A percentile compares a stretch with the other conserved stretches of the same genome.
Evolutionary conservation across 2,329 filamentous ascomycete species (phyloP).

Genomic region (Neocatenulostroma microsporum): DNA sequence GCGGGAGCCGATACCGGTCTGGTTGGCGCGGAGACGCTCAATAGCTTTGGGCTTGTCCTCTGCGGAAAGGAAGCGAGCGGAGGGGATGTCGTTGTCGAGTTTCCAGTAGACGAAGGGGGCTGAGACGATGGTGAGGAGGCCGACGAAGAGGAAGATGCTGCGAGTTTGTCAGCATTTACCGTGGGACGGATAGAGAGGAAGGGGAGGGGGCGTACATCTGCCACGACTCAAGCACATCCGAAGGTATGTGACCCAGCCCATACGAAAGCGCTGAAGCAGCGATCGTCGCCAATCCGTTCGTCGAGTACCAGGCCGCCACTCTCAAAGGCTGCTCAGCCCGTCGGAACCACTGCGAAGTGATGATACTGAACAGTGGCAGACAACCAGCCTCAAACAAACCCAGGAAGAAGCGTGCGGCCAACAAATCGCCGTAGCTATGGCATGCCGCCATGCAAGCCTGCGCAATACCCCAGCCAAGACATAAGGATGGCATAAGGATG

Average conservation of each 20-base stretch:
- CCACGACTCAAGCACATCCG: slow-evolving; percentile 16
- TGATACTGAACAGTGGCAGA: slow-evolving; percentile 56
- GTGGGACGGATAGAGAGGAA: slow-evolving; percentile 47
- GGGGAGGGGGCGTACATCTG: slow-evolving; percentile 42
- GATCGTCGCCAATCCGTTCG: slow-evolving; percentile 20
- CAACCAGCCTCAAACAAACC: slow-evolving; percentile 60
- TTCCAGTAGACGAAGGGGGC: slow-evolving; percentile 53
- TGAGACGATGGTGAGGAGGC: slow-evolving; percentile 52
- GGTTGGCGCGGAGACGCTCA: slow-evolving; percentile 44
- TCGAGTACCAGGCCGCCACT: slow-evolving; percentile 22
- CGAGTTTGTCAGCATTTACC: slow-evolving; percentile 55
- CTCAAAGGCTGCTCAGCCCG: slow-evolving; percentile 22
- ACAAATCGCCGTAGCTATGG: slow-evolving; percentile 50
- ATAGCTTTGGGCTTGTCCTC: slow-evolving; percentile 41
- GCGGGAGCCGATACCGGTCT: slow-evolving; percentile 39
- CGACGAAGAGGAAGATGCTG: slow-evolving; percentile 54
- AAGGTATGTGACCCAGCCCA: slow-evolving; percentile 17
- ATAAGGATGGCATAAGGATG: slow-evolving; percentile 56
- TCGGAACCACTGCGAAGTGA: slow-evolving; percentile 22
- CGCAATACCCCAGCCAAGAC: slow-evolving; percentile 54
- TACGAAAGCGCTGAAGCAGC: slow-evolving; percentile 15
- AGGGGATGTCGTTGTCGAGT: slow-evolving; percentile 52
- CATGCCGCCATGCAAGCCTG: slow-evolving; percentile 55
- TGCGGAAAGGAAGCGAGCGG: slow-evolving; percentile 42
- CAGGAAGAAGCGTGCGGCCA: slow-evolving; percentile 57